Base-by-base conservation (phyloP, 352 stramenopile species). In the Globisporangium spiculum region DNA sequence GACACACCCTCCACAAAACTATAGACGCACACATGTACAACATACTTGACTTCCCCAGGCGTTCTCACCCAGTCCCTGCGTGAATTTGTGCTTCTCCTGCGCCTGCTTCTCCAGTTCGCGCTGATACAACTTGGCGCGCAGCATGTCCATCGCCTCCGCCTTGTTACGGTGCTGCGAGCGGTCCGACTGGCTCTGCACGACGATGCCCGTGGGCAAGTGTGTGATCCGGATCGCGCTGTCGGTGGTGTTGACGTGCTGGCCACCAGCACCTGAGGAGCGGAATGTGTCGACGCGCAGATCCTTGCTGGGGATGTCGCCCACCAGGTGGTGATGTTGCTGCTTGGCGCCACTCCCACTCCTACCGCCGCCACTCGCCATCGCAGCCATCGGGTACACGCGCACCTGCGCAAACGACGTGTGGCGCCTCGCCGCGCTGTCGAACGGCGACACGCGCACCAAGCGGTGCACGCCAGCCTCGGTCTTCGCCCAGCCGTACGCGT, bases 171-270 rank as follows among this genome's bases (percentile, higher is more conserved):
- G 77, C 78, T 99, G 97, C 66, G 88, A 98, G 30, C 97, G 81
- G 69, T 99, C 93, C 65, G 97, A 94, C 68, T 97, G 96, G 67
- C 89, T 98, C 69, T 98, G 97, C 8, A 99, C 92, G 18, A 95
- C 86, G 30, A 98, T 91, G 18, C 96, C 96, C 8, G 90, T 97
- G 0, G 97, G 94, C 44, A 98, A 71, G 69, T 99, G 97, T 62
- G 92, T 98, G 73, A 99, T 98, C 38, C 97, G 84, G 41, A 99
- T 94, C 16, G 93, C 97, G 41, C 94, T 98, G 74, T 99, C 96
- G 6, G 98, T 97, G 68, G 98, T 98, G 77, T 99, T 99, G 7
- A 99, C 97, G 75, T 99, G 98, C 78, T 99, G 96, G 1, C 96
- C 96, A 34, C 97, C 97, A 22, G 92, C 86, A 9, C 96, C 97